Percentiles rank a stretch among this genome's conserved stretches.
These are phyloP conservation scores for Yarrowia keelungensis DNA, from an alignment of 805 yeast species.

Conservation along the genomic window DNA sequence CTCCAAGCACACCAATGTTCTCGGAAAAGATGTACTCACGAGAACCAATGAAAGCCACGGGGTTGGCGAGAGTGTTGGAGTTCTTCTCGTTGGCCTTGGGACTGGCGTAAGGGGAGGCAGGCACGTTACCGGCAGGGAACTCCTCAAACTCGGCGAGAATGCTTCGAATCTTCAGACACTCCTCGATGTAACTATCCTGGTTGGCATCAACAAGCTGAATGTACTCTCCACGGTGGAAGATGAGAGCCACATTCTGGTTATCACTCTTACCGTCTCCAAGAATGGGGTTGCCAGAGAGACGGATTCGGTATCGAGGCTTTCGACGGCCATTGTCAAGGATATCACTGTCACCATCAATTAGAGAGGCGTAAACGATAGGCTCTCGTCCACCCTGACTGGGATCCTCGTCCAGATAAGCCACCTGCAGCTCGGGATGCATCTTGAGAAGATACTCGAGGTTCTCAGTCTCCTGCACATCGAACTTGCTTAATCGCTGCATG, in stretches of 20 bases:
- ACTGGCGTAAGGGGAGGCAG: conserved; percentile 60
- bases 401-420: conserved; percentile 43
- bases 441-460: conserved; percentile 81
- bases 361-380: conserved; percentile 61
- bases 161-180: conserved; percentile 77
- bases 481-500: conserved; percentile 82
- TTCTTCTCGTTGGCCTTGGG: conserved; percentile 53
- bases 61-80: conserved; percentile 51
- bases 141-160: conserved; percentile 81
- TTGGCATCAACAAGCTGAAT: conserved; percentile 83
- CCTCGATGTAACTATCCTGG: conserved; percentile 83
- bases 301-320: conserved; percentile 67
- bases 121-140: conserved; percentile 42
- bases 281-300: conserved; percentile 79
- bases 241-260: conserved; percentile 77
- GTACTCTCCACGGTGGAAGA: conserved; percentile 81
- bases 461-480: conserved; percentile 77
- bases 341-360: conserved; percentile 75
- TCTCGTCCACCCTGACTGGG: conserved; percentile 36
- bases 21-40: conserved; percentile 85
- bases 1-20: conserved; percentile 81
- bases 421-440: conserved; percentile 83
- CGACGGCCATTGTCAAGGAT: conserved; percentile 64
- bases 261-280: conserved; percentile 87
- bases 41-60: conserved; percentile 85